phyloP scores from a whole-genome alignment of 2,329 filamentous ascomycete species.

The Sclerotinia nivalis region DNA sequence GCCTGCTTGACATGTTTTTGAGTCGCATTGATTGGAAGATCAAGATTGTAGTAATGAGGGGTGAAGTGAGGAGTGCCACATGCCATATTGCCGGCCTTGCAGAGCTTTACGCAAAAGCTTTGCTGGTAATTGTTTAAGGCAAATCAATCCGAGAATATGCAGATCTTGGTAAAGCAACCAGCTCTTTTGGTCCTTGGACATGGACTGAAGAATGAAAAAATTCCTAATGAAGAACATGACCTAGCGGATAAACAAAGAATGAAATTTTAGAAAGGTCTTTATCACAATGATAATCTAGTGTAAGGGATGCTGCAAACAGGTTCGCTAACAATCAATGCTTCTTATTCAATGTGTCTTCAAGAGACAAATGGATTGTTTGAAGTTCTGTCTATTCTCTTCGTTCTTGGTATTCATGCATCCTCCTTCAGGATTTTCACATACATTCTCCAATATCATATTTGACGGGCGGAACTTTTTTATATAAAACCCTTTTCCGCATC shows the following conservation, averaged over 20 bases:
- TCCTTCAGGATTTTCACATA: not conserved
- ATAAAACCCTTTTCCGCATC: not conserved
- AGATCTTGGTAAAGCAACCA: not conserved
- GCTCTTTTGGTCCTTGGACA: not conserved
- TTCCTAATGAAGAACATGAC: not conserved
- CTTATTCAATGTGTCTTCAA: not conserved
- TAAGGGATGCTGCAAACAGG: slow-evolving; percentile 8
- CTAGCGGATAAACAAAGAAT: not conserved
- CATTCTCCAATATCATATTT: not conserved
- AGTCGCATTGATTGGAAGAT: slow-evolving; percentile 3
- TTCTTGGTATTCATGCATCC: not conserved
- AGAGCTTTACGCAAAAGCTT: not conserved
- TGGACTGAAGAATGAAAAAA: too few relatives aligned
- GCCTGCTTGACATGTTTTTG: not conserved
- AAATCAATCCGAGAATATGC: not conserved
- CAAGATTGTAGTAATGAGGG: slow-evolving; percentile 22
- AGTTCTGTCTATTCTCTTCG: not conserved
- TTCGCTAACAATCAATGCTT: too few relatives aligned
- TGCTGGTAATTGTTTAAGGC: not conserved
- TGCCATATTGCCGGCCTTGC: not conserved
- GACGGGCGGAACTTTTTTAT: not conserved
- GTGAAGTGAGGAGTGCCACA: not conserved
- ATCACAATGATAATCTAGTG: not conserved
- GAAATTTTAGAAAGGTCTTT: not conserved
- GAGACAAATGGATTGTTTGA: not conserved